A percentile compares a stretch with the other conserved stretches of the same genome.
These are phyloP conservation scores for Sarocladium kiliense DNA, from an alignment of 2,329 filamentous ascomycete species.

Conservation along the genomic window DNA sequence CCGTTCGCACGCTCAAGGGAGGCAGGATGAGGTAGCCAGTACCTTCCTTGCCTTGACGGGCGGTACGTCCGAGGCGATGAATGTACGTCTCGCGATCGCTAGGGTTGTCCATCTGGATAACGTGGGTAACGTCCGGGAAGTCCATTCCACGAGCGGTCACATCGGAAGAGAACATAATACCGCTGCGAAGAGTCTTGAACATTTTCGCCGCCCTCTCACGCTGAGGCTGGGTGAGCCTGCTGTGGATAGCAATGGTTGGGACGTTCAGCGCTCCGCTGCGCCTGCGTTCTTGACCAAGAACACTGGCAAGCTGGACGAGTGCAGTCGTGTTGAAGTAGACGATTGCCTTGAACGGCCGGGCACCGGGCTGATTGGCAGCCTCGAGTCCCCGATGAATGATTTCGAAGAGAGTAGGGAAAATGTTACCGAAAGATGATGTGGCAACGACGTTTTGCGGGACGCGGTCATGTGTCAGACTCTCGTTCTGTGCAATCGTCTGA, in stretches of 20 bases:
- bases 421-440: constrained; percentile 66
- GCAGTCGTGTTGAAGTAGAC: constrained; percentile 81
- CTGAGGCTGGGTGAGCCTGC: constrained; percentile 63
- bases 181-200: constrained; percentile 63
- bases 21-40: constrained; percentile 65
- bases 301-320: constrained; percentile 60
- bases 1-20: constrained; percentile 42
- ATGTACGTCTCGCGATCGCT: constrained; percentile 66
- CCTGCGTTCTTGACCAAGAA: constrained; percentile 40
- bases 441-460: constrained; percentile 76
- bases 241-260: constrained; percentile 63
- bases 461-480: constrained; percentile 76
- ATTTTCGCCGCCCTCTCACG: constrained; percentile 66
- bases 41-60: constrained; percentile 67
- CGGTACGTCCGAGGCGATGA: constrained; percentile 72
- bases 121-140: constrained; percentile 74
- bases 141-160: constrained; percentile 81
- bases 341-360: constrained; percentile 85
- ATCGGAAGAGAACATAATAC: constrained; percentile 70
- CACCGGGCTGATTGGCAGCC: constrained; percentile 29
- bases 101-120: constrained; percentile 67
- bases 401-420: constrained; percentile 72
- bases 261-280: constrained; percentile 31
- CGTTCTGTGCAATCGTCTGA: constrained; percentile 78
- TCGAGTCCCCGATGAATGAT: constrained; percentile 59